Base-by-base conservation (phyloP, 2,329 filamentous ascomycete genomes). In the Apiospora sp. region DNA sequence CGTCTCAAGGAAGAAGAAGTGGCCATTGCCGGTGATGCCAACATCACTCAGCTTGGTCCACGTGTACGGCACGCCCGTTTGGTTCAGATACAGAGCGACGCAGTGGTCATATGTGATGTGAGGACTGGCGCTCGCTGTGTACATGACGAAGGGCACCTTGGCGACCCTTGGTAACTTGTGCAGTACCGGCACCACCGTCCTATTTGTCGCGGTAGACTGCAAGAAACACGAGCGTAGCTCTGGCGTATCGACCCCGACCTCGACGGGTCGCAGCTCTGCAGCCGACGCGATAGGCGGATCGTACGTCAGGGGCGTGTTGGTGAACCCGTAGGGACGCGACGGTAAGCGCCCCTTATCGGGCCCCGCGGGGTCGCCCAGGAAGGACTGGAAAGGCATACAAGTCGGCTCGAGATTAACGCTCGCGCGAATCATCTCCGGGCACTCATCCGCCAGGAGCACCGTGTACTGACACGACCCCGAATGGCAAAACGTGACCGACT, bases 21-120 rank as follows among this genome's bases (percentile, higher is more conserved):
- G 72, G 7, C 69, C 72, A 30, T 73, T 73, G 7, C 72, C 72
- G 10, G 30, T 22, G n/a, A 73, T 69, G 6, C 72, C 72, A 12
- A 69, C 34, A 54, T 73, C 72, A 24, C 37, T 34, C 48, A 73
- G n/a, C 41, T 73, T 71, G 41, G 68, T 69, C 72, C 72, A 73
- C 43, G 61, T 49, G 13, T 71, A 58, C 34, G 72, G 46, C 10
- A 73, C 72, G 12, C 69, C 69, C 12, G 69, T 69, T 30, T 73
- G 72, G n/a, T 71, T 64, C 30, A 73, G 27, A 16, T 71, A 73
- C 19, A 69, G 49, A 16, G 67, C 67, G 14, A 73, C 69, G 64
- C 72, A 73, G 34, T 73, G 72, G n/a, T 73, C 72, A 48, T 73
- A 73, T 1, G 72, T 69, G n/a, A 69, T 67, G 41, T 73, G 72